Conservation (phyloP, 2,329 filamentous ascomycete species). For the Botrytis fragariae region DNA sequence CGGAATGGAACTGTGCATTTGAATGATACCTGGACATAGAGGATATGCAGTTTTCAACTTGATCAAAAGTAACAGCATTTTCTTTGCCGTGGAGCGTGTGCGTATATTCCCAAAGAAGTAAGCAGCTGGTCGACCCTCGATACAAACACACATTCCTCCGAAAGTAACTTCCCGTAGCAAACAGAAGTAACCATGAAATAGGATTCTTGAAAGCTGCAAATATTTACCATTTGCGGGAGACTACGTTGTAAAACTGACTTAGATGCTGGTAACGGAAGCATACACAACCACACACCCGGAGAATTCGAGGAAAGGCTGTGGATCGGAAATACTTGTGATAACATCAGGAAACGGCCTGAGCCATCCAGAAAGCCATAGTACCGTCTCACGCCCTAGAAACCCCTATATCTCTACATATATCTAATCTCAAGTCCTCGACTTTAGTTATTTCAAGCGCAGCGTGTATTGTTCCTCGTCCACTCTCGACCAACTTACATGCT, state of each 20-base stretch:
- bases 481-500: not conserved
- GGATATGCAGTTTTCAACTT: not conserved
- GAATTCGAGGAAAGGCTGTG: no score
- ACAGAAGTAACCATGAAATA: not conserved
- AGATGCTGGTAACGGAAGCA: not conserved
- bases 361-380: not conserved
- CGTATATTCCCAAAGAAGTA: not conserved
- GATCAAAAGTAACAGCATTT: not conserved
- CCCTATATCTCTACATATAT: not conserved
- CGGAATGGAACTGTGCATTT: not conserved
- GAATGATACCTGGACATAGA: not conserved
- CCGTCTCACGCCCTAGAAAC: no score
- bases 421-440: not conserved
- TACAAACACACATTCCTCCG: not conserved
- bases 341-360: no score
- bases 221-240: not conserved
- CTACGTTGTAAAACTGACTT: not conserved
- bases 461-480: no score
- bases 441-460: not conserved
- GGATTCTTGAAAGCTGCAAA: not conserved
- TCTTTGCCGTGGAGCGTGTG: not conserved
- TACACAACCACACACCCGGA: not conserved
- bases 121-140: not conserved
- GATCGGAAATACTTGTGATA: no score
- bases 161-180: not conserved